These are phyloP conservation scores for Angophora floribunda DNA, from an alignment of 345 rosid genomes.

Conservation along the genomic window DNA sequence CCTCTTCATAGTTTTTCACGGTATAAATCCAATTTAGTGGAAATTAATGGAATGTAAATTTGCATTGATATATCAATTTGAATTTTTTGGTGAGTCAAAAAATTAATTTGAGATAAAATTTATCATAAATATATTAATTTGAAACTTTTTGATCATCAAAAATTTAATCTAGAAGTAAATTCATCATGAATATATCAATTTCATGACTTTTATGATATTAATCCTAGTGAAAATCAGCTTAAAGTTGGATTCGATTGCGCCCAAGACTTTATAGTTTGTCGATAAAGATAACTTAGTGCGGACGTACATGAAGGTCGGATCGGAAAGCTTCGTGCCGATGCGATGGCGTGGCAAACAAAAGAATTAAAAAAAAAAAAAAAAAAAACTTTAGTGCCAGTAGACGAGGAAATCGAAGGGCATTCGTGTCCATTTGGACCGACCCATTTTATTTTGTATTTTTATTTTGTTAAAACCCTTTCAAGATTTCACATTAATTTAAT, in stretches of 20 bases:
- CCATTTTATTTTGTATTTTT: neutral
- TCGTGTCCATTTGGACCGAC: neutral
- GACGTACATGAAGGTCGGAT: neutral
- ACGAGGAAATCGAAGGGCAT: neutral
- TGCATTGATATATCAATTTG: no score
- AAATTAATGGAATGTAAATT: no score
- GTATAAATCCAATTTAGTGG: fast-evolving
- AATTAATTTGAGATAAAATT: no score
- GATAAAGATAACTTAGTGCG: neutral
- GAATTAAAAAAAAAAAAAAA: neutral
- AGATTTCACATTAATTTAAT: neutral
- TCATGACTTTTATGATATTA: no score
- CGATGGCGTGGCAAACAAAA: neutral
- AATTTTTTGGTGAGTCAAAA: no score
- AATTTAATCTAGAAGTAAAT: no score
- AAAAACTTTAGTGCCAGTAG: no score
- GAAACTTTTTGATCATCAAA: no score
- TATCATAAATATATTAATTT: no score
- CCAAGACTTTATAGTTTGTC: neutral
- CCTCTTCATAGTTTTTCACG: fast-evolving
- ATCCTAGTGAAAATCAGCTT: neutral
- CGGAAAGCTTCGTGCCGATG: neutral
- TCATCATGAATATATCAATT: no score
- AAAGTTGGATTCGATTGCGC: neutral
- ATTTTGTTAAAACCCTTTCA: no score